These are phyloP conservation scores for Kodamaea derodonti DNA, from an alignment of 1,139 yeast genomes.

Conservation along the genomic window DNA sequence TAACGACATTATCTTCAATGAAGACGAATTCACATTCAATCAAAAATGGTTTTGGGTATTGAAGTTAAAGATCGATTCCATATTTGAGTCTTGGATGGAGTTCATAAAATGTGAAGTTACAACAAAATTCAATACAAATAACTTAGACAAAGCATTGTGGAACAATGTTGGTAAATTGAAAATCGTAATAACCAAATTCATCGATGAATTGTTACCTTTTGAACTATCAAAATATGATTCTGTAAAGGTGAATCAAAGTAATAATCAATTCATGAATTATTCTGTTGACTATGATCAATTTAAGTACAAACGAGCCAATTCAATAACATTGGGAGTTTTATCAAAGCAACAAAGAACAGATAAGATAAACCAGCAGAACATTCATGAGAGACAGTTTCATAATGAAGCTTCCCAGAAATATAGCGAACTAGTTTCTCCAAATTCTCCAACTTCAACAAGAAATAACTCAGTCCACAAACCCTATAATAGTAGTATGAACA, in stretches of 20 bases:
- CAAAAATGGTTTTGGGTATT: slow-evolving; percentile 27
- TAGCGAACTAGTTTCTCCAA: neutral
- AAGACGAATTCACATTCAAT: slow-evolving; percentile 21
- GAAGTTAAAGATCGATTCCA: slow-evolving; percentile 22
- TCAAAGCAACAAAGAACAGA: neutral
- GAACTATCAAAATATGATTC: slow-evolving; percentile 8
- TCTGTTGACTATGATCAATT: slow-evolving; percentile 6
- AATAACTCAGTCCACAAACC: slow-evolving; percentile 6
- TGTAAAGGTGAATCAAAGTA: neutral
- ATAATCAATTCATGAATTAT: slow-evolving; percentile 7
- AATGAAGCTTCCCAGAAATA: neutral
- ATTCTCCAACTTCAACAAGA: slow-evolving; percentile 3
- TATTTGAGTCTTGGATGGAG: slow-evolving; percentile 26
- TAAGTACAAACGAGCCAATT: slow-evolving; percentile 10
- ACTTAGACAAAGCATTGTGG: slow-evolving; percentile 7
- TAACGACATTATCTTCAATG: slow-evolving; percentile 1
- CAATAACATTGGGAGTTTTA: slow-evolving; percentile 11
- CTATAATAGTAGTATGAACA: slow-evolving; percentile 1
- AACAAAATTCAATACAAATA: slow-evolving; percentile 5
- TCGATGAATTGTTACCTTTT: slow-evolving; percentile 16
- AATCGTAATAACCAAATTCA: slow-evolving; percentile 13
- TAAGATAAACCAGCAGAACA: neutral
- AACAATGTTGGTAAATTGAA: slow-evolving; percentile 15
- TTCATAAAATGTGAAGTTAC: slow-evolving; percentile 13
- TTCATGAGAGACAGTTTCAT: no score